These are phyloP conservation scores for Aegilops bicornis DNA, from an alignment of 176 grass and related monocot genomes.

Conservation along the genomic window DNA sequence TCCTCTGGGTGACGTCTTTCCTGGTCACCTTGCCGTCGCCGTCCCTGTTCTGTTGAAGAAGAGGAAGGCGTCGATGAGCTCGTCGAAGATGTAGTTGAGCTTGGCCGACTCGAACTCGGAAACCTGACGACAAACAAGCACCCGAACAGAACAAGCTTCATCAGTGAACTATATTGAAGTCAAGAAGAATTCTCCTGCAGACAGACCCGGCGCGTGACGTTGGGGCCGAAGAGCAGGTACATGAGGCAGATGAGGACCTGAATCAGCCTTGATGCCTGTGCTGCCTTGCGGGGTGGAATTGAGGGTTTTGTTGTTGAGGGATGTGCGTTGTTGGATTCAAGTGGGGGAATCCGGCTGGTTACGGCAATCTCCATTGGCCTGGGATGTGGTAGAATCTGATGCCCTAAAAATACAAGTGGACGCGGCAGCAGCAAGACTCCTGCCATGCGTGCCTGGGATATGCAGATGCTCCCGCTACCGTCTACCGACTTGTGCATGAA, in stretches of 20 bases:
- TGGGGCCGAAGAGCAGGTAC: slow-evolving; percentile 50
- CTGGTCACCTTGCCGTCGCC: slow-evolving; percentile 51
- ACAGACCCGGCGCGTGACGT: slow-evolving; percentile 39
- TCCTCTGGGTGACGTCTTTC: slow-evolving; percentile 51
- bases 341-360: slow-evolving; percentile 16
- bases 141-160: not conserved
- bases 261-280: not conserved
- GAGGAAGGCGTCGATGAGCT: slow-evolving; percentile 61
- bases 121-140: slow-evolving; percentile 24
- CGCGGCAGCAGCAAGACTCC: not conserved
- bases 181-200: not conserved
- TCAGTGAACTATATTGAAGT: no score
- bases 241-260: slow-evolving; percentile 64
- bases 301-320: not conserved
- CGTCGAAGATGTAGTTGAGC: slow-evolving; percentile 59
- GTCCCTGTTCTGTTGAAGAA: slow-evolving; percentile 59
- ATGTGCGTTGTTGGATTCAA: not conserved
- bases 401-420: slow-evolving; percentile 13
- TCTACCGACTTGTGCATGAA: not conserved
- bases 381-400: slow-evolving; percentile 40
- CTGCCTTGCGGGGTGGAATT: not conserved
- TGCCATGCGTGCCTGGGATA: not conserved
- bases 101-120: slow-evolving; percentile 42
- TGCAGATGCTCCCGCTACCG: not conserved
- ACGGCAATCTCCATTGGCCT: not conserved